Evolutionary conservation across 768 basidiomycete genomes (phyloP), one percentile per base, ranked within the genome.

Genomic region (Rubroboletus satanas): DNA sequence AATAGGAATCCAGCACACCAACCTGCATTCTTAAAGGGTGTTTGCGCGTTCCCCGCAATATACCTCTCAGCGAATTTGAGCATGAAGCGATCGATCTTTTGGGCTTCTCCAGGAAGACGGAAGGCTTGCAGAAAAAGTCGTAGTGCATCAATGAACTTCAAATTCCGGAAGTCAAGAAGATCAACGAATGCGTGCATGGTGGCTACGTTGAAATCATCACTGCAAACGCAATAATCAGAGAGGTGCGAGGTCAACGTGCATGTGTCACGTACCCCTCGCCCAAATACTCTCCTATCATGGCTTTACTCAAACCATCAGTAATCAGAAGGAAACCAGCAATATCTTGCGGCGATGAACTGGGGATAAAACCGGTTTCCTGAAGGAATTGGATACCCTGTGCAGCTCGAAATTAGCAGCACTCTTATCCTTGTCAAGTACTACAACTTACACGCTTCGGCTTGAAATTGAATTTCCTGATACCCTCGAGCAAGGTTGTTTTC

Each of bases 51-150:
- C 52, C 87, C 87, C 12, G 87, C 90, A 58, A 98, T 93, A 69
- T 93, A 99, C 35, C 94, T 83, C 69, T 98, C 95, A 9, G 97
- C 96, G 66, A 98, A 99, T 71, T 99, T 99, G 51, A 98, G 83
- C 93, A 99, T 95, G 74, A 84, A 98, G 9, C 97, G 86, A 79
- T 99, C 97, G 62, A 99, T 98, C 74, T 98, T 98, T 71, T 99
- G 97, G 0, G 93, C 78, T 73, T 99, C 97, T 42, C 97, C 97
- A 7, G 97, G 97, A 18, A 99, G 81, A 45, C 97, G 90, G 82
- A 98, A 98, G 4, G 93, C 83, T 70, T 99, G 97, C 28, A 99
- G 75, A 73, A 97, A 98, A 54, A 83, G 66, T 21, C 97, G 83
- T 38, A 99, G 76, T 2, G 97, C 94, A 63, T 95, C 90, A 39